Conservation (phyloP, 2,329 filamentous ascomycete species). For the Alternaria arborescens region DNA sequence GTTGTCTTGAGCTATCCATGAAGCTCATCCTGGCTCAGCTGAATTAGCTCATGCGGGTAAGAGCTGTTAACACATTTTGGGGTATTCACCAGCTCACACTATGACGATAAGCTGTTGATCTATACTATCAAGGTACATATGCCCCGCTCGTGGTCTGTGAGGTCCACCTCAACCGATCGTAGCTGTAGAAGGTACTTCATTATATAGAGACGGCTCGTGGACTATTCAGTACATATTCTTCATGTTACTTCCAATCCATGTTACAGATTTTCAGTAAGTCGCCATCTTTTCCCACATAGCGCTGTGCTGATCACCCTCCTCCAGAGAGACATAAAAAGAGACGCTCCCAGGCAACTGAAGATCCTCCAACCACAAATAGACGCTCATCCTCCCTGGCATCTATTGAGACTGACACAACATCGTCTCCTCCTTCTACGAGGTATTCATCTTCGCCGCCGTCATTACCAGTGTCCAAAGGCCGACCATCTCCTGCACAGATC, state of each 20-base stretch:
- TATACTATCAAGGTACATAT: conserved; percentile 4
- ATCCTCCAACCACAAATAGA: conserved; percentile 13
- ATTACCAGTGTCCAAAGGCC: conserved; percentile 5
- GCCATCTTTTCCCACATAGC: not conserved
- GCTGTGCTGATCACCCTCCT: conserved; percentile 9
- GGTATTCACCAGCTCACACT: not conserved
- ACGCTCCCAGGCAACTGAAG: conserved; percentile 17
- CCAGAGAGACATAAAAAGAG: conserved; percentile 30
- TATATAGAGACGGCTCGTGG: conserved; percentile 16
- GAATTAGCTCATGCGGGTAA: conserved; percentile 16
- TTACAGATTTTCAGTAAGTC: conserved; percentile 32
- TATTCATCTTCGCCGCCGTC: conserved; percentile 7
- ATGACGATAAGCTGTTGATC: conserved; percentile 17
- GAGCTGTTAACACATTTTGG: not conserved
- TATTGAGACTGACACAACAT: conserved; percentile 10
- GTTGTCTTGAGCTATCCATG: conserved; percentile 1
- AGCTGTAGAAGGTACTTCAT: conserved; percentile 6
- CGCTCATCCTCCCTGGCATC: conserved; percentile 17
- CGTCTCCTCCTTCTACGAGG: not conserved
- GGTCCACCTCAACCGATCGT: conserved; percentile 11
- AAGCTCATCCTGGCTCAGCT: conserved; percentile 18
- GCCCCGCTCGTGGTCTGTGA: conserved; percentile 27
- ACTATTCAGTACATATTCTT: conserved; percentile 3
- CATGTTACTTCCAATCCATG: conserved; percentile 25
- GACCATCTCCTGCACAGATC: conserved; percentile 5